phyloP scores from a whole-genome alignment of 768 basidiomycete species.

The Tulasnella sp. region DNA sequence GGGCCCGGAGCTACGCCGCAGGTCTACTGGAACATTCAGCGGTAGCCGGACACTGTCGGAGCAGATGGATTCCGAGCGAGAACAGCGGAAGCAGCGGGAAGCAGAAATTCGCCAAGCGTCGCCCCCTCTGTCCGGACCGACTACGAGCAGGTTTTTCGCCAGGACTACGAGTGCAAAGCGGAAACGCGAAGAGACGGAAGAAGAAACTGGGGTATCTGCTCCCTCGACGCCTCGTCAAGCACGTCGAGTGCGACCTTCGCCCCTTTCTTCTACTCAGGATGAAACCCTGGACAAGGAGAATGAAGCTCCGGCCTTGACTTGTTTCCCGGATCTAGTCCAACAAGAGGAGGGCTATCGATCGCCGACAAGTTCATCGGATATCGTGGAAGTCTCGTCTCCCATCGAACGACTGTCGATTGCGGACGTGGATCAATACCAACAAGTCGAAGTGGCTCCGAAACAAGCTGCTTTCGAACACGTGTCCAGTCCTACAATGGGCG shows the following conservation, averaged over 20 bases:
- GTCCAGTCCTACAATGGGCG: not conserved
- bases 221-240: slow-evolving; percentile 11
- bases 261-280: not conserved
- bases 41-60: slow-evolving; percentile 7
- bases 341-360: slow-evolving; percentile 82
- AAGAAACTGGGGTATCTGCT: slow-evolving; percentile 29
- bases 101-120: not conserved
- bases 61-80: slow-evolving; percentile 15
- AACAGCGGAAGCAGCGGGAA: not conserved
- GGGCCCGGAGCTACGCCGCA: not conserved
- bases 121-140: not conserved
- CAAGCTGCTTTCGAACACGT: not conserved
- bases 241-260: slow-evolving; percentile 23
- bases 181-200: slow-evolving; percentile 31
- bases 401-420: slow-evolving; percentile 5
- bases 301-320: slow-evolving; percentile 20
- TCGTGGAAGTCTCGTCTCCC: slow-evolving; percentile 16
- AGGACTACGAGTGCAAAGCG: not conserved
- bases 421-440: not conserved
- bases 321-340: slow-evolving; percentile 38
- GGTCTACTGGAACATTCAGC: not conserved
- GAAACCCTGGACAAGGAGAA: slow-evolving; percentile 35
- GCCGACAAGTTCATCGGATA: slow-evolving; percentile 32
- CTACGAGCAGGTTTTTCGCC: slow-evolving; percentile 11
- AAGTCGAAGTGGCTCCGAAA: not conserved